Evolutionary conservation across 2,329 filamentous ascomycete species (phyloP).

Genomic region (Dendrostoma leiphaemia): DNA sequence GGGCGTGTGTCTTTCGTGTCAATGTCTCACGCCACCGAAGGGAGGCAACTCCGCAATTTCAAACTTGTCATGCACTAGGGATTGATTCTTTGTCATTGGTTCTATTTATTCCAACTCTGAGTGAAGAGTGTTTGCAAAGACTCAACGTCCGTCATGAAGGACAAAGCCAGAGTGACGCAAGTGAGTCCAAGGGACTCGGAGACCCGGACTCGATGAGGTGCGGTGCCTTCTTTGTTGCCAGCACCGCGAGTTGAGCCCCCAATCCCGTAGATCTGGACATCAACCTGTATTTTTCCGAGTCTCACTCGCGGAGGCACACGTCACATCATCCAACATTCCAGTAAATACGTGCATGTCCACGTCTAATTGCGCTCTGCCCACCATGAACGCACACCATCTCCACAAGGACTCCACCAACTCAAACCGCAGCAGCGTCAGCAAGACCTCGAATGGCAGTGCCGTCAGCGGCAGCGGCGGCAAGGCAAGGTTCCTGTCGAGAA

Average conservation of each 20-base stretch:
- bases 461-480: background rate
- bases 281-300: background rate
- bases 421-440: background rate
- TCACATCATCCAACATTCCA: background rate
- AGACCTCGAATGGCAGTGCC: background rate
- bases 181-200: background rate
- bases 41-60: background rate
- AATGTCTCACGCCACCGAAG: background rate
- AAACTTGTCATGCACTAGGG: background rate
- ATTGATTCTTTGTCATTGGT: background rate
- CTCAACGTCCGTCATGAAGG: background rate
- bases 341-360: background rate
- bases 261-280: background rate
- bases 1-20: background rate
- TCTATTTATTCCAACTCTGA: background rate
- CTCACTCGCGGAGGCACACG: background rate
- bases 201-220: background rate
- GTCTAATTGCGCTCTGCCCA: background rate
- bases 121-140: background rate
- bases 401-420: background rate
- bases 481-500: constrained; percentile 5
- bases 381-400: background rate
- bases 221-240: background rate
- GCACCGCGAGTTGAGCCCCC: background rate
- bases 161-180: background rate